Evolutionary conservation across 2,329 filamentous ascomycete species (phyloP), one percentile per base, ranked within the genome.

Genomic region (Aspergillus unguis): DNA sequence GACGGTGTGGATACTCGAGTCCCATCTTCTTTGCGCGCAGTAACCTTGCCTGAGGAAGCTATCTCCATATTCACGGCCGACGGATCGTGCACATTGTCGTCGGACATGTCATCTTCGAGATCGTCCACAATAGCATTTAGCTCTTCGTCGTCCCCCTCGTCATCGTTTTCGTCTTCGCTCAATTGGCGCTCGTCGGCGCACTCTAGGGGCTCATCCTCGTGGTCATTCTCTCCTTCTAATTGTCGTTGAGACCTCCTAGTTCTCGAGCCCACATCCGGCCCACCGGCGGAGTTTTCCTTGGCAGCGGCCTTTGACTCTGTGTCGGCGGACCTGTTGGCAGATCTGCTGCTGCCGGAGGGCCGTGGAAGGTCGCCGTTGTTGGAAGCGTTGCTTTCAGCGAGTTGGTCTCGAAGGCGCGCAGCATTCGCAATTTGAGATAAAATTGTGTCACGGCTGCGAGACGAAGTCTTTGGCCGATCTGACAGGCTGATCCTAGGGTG

Each of bases 31-130:
- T 94, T 92, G 47, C 88, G 87, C 36, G 92, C 92, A 1, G 90
- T 95, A 10, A 96, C 87, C 66, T 90, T 95, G 10, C 91, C 92
- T 23, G 86, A 88, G 17, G 88, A 85, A 36, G 86, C 91, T 38
- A 96, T 84, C 70, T 97, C 92, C 68, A 99, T 83, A 64, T 90
- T 96, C 31, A 97, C 90, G 5, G 94, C 92, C 3, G 88, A 87
- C 2, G 91, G 88, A 62, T 94, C 90, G 5, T 87, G 81, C n/a
- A 82, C 78, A n/a, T 82, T 82, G 50, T 87, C 86, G 46, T 90
- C 82, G 33, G 83, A 85, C 70, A 92, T 85, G 31, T 92, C 90
- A 56, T 92, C 88, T 51, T 96, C 90, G 1, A 96, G 76, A 60
- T 95, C 90, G 54, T 92, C 90, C n/a, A 96, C 86, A 55, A 97